These are phyloP conservation scores for Xylariaceae sp. DNA, from an alignment of 2,329 filamentous ascomycete genomes.

Conservation along the genomic window DNA sequence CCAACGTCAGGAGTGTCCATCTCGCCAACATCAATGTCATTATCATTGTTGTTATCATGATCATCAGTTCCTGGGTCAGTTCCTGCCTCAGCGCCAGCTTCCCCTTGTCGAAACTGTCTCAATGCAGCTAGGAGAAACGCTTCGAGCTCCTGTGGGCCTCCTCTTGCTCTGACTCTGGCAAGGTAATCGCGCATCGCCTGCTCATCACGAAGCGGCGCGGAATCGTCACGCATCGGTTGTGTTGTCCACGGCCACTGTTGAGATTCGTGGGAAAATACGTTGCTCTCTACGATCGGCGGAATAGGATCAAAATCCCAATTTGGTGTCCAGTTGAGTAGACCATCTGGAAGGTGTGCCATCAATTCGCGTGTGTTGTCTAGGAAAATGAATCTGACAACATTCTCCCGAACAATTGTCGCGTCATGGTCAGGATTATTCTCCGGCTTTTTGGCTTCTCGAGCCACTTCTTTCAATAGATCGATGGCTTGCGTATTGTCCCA, in stretches of 20 bases:
- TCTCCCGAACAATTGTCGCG: constrained; percentile 38
- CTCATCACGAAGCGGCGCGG: constrained; percentile 12
- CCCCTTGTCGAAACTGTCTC: constrained; percentile 4
- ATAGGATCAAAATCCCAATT: constrained; percentile 78
- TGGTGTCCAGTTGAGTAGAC: constrained; percentile 57
- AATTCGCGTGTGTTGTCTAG: constrained; percentile 69
- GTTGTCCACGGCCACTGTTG: constrained; percentile 41
- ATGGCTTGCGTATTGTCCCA: constrained; percentile 77
- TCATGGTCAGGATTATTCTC: constrained; percentile 34
- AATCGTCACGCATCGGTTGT: constrained; percentile 9
- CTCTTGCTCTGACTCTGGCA: constrained; percentile 19
- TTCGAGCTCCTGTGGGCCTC: constrained; percentile 22
- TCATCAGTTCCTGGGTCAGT: neutral
- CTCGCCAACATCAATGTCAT: constrained; percentile 14
- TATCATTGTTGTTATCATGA: constrained; percentile 13
- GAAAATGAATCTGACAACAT: constrained; percentile 69
- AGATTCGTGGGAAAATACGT: constrained; percentile 44
- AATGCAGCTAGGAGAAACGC: constrained; percentile 21
- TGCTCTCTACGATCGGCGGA: constrained; percentile 57
- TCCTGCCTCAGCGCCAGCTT: neutral
- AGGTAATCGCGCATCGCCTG: constrained; percentile 20
- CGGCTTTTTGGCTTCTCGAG: constrained; percentile 48
- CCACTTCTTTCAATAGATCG: constrained; percentile 63
- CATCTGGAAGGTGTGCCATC: constrained; percentile 62
- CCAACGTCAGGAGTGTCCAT: constrained; percentile 3